Evolutionary conservation across 1,284 basidiomycete species (phyloP).

Genomic region (Coniferiporia sulphurascens): DNA sequence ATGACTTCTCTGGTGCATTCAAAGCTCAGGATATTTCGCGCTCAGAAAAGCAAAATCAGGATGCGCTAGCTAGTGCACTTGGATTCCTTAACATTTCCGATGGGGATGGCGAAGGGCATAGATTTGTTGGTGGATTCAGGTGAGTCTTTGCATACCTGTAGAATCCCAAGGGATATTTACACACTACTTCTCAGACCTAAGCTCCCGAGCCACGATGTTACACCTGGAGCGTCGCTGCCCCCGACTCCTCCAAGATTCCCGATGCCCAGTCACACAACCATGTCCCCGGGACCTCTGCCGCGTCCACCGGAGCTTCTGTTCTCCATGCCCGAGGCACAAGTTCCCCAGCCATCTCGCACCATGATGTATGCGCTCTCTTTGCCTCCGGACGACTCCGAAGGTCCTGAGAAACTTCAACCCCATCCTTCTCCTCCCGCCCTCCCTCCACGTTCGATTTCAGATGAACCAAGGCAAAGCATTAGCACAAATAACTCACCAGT

Average conservation of each 20-base stretch:
- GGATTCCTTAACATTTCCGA: no score
- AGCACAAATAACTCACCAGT: background rate
- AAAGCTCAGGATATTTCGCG: background rate
- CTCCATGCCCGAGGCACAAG: conserved; percentile 36
- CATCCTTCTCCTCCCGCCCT: conserved; percentile 20
- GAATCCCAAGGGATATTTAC: background rate
- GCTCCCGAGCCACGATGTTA: conserved; percentile 5
- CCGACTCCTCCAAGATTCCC: conserved; percentile 12
- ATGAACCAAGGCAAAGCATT: background rate
- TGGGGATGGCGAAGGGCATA: background rate
- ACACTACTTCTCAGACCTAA: conserved; percentile 5
- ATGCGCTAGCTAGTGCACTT: no score
- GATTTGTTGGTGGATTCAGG: conserved; percentile 18
- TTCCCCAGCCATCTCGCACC: conserved; percentile 43
- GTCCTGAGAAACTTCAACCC: background rate
- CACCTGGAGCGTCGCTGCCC: background rate
- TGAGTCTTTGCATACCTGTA: background rate
- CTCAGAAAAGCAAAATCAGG: background rate
- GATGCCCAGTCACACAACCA: background rate
- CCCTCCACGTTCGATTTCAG: conserved; percentile 10
- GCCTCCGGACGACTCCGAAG: conserved; percentile 11
- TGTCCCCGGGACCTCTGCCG: conserved; percentile 28
- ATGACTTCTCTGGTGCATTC: conserved; percentile 2
- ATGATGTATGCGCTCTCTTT: conserved; percentile 53
- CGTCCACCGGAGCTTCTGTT: conserved; percentile 27